Evolutionary conservation across 2,329 filamentous ascomycete genomes (phyloP), one percentile per base, ranked within the genome.

Genomic region (Sarocladium brachiariae): DNA sequence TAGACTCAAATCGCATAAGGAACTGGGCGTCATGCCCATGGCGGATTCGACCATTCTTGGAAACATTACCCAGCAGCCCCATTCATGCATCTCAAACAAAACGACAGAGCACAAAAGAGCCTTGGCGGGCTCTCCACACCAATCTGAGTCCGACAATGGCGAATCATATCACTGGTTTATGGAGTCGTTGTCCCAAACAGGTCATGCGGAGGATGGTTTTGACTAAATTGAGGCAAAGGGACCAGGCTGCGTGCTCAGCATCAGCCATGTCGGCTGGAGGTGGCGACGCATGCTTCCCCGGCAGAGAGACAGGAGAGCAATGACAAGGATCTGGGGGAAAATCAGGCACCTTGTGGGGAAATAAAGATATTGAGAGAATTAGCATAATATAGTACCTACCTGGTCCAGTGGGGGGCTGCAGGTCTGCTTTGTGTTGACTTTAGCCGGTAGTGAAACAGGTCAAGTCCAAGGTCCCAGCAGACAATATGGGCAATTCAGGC

Each of bases 321-420:
- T n/a, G n/a, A n/a, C n/a, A n/a, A n/a, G n/a, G n/a, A 43, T 43
- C 39, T 43, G 39, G 39, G 39, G 39, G 21, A 39, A 39, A 39
- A 8, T 39, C 33, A 35, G 35, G 35, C 35, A 39, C 35, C 13
- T 19, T 13, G 16, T 18, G 14, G 37, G 10, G 37, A 9, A 18
- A 18, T 11, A n/a, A 25, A 25, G 3, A 25, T 21, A 23, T 14
- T n/a, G 10, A 14, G 23, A 25, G 4, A 24, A 25, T n/a, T 7
- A 18, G 21, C 9, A 19, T 43, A 43, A 43, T 25, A 7, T n/a
- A 13, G n/a, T 14, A 35, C 6, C 5, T 7, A n/a, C 5, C 16
- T 8, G 37, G 37, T 27, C n/a, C 13, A 7, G 23, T 9, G n/a
- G 6, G 23, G n/a, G 39, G 11, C 34, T 37, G 7, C 3, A 25